Conservation (phyloP, 371 early-diverging fungal species). For the Homolaphlyctis polyrhiza region DNA sequence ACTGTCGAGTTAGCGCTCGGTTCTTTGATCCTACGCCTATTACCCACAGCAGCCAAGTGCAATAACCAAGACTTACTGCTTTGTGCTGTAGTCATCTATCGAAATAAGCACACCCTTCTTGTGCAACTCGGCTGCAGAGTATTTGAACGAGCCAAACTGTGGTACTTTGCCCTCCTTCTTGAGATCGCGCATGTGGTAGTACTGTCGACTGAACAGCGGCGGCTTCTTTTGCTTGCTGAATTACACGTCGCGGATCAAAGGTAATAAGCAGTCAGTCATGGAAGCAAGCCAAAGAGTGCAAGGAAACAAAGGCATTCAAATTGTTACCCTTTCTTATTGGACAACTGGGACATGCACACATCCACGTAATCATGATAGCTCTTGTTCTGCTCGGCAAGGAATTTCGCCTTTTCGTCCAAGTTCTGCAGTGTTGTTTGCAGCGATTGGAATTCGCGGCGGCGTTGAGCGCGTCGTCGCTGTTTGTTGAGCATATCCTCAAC, state of each 20-base stretch:
- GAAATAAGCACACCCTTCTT: constrained; percentile 89
- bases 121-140: constrained; percentile 86
- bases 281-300: not conserved
- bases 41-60: not conserved
- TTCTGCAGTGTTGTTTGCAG: constrained; percentile 73
- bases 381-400: constrained; percentile 77
- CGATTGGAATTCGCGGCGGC: constrained; percentile 65
- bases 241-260: not conserved
- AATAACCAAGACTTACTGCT: constrained; percentile 42
- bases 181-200: constrained; percentile 83
- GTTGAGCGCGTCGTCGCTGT: constrained; percentile 74
- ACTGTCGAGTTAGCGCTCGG: too few relatives aligned
- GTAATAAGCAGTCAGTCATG: not conserved
- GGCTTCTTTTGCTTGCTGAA: constrained; percentile 42
- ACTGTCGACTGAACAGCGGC: constrained; percentile 85
- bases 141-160: constrained; percentile 96
- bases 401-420: constrained; percentile 74
- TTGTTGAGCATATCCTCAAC: constrained; percentile 90
- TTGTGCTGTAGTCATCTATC: constrained; percentile 71
- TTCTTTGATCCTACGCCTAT: too few relatives aligned
- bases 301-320: not conserved
- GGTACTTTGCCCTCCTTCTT: constrained; percentile 83
- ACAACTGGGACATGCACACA: constrained; percentile 80
- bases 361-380: constrained; percentile 87
- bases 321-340: constrained; percentile 63